phyloP scores from a whole-genome alignment of 805 yeast genomes.

The Wickerhamiella lipophila region DNA sequence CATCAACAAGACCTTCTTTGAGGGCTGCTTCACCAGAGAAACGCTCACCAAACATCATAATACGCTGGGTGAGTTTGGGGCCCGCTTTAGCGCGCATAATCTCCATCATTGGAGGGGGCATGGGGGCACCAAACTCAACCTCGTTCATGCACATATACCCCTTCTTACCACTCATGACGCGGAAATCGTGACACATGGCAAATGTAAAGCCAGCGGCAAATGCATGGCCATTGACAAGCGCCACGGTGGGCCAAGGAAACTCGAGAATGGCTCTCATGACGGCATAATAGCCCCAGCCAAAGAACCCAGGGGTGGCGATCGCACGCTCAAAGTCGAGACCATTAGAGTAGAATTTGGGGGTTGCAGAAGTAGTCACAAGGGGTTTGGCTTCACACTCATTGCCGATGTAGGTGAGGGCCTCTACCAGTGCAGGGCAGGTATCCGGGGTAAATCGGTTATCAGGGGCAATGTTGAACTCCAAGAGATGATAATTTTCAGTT shows the following conservation, averaged over 20 bases:
- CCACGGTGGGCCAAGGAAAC: constrained; percentile 33
- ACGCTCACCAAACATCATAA: constrained; percentile 28
- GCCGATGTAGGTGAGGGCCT: constrained; percentile 26
- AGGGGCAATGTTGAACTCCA: constrained; percentile 27
- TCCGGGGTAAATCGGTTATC: constrained; percentile 29
- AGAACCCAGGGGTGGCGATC: constrained; percentile 26
- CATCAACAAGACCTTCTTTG: constrained; percentile 48
- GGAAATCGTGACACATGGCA: constrained; percentile 30
- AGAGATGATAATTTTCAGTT: constrained; percentile 24
- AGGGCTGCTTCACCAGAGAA: constrained; percentile 60
- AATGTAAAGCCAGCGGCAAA: constrained; percentile 33
- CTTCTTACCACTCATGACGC: constrained; percentile 30
- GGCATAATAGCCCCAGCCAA: constrained; percentile 25
- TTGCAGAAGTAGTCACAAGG: constrained; percentile 28
- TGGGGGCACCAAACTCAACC: constrained; percentile 30
- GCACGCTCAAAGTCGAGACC: constrained; percentile 31
- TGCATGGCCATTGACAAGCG: constrained; percentile 31
- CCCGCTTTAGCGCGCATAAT: constrained; percentile 27
- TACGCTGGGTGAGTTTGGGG: constrained; percentile 23
- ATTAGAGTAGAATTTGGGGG: constrained; percentile 30
- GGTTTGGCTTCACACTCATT: constrained; percentile 25
- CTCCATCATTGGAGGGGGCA: constrained; percentile 28
- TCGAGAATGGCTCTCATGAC: constrained; percentile 27
- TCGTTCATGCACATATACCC: constrained; percentile 33
- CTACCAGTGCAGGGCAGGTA: constrained; percentile 26